Conservation (phyloP, 2,329 filamentous ascomycete species). For the Claviceps monticola region DNA sequence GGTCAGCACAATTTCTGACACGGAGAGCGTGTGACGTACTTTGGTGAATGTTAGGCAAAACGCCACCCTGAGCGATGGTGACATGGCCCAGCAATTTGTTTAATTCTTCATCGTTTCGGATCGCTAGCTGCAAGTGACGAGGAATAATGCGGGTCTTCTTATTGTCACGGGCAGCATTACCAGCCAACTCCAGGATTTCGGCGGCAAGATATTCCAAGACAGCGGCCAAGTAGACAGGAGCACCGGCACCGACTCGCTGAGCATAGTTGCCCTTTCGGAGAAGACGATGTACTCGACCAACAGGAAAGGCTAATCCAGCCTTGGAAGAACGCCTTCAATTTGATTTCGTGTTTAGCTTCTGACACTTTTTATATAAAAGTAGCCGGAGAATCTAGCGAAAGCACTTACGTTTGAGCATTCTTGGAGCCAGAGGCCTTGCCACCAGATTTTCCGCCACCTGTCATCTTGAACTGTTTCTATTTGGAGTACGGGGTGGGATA, state of each 20-base stretch:
- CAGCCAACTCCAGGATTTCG: constrained; percentile 96
- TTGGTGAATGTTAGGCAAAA: constrained; percentile 92
- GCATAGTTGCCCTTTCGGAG: constrained; percentile 99
- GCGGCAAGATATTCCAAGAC: constrained; percentile 98
- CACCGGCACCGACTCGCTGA: constrained; percentile 97
- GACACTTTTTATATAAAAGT: not conserved
- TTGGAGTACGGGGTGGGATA: no score
- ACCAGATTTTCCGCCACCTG: constrained; percentile 99
- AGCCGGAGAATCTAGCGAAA: not conserved
- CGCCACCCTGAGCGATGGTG: constrained; percentile 94
- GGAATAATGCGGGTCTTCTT: constrained; percentile 99
- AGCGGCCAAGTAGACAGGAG: constrained; percentile 91
- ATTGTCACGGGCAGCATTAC: constrained; percentile 97
- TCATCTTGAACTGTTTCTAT: constrained; percentile 64
- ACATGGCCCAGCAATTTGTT: constrained; percentile 96
- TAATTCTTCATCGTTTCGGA: constrained; percentile 98
- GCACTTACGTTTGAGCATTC: constrained; percentile 94
- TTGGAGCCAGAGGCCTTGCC: constrained; percentile 99
- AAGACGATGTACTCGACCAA: constrained; percentile 98
- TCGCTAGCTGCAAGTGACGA: constrained; percentile 96
- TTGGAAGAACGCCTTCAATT: constrained; percentile 83
- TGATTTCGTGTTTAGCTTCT: no score
- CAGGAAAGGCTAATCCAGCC: constrained; percentile 96
- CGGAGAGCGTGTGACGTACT: constrained; percentile 46
- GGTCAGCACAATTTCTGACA: constrained; percentile 15